Conservation (phyloP, 1,139 yeast species). For the Kodamaea sp. region DNA sequence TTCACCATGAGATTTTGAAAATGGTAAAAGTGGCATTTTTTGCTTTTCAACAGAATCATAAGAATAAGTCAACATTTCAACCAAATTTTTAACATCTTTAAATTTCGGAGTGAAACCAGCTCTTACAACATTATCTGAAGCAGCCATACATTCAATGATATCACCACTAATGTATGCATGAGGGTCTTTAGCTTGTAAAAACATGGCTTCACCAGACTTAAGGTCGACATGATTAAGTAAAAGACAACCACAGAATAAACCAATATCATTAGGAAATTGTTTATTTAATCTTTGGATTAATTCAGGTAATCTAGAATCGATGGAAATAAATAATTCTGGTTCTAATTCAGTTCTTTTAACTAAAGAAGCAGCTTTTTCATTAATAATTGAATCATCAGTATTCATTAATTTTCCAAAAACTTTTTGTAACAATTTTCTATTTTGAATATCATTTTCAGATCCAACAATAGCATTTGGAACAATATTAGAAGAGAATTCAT, state of each 20-base stretch:
- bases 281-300: slow-evolving; percentile 71
- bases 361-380: slow-evolving; percentile 52
- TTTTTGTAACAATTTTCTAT: slow-evolving; percentile 64
- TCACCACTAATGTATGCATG: slow-evolving; percentile 97
- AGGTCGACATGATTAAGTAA: slow-evolving; percentile 83
- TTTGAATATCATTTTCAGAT: slow-evolving; percentile 45
- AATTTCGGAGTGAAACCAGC: slow-evolving; percentile 99
- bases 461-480: slow-evolving; percentile 43
- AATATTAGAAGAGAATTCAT: slow-evolving; percentile 50
- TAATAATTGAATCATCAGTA: slow-evolving; percentile 55
- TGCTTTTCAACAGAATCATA: slow-evolving; percentile 90
- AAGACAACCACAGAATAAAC: slow-evolving; percentile 92
- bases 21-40: slow-evolving; percentile 71
- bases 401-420: slow-evolving; percentile 84
- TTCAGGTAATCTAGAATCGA: slow-evolving; percentile 55
- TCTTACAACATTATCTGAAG: slow-evolving; percentile 95
- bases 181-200: slow-evolving; percentile 93
- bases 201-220: slow-evolving; percentile 94
- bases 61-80: slow-evolving; percentile 84
- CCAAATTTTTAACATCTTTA: slow-evolving; percentile 88
- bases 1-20: slow-evolving; percentile 64
- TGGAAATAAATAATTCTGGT: slow-evolving; percentile 46
- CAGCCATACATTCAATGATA: slow-evolving; percentile 99
- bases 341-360: slow-evolving; percentile 55
- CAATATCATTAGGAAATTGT: slow-evolving; percentile 92